Evolutionary conservation across 345 rosid genomes (phyloP).

Genomic region (Eucalyptus regnans): DNA sequence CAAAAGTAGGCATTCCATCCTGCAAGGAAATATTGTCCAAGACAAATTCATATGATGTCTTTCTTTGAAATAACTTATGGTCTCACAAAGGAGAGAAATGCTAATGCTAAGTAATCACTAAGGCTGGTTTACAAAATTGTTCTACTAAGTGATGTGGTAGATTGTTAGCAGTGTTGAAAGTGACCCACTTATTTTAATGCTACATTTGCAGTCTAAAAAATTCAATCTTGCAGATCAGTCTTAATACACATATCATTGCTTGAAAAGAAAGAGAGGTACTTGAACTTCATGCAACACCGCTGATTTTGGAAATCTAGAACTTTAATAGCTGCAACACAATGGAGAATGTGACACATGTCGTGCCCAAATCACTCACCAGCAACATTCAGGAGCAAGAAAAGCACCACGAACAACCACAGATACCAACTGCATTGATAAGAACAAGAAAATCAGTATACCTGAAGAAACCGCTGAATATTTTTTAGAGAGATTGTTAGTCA

Average conservation of each 20-base stretch:
- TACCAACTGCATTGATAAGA: conserved; percentile 52
- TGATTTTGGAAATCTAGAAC: background rate
- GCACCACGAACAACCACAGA: conserved; percentile 79
- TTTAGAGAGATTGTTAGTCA: background rate
- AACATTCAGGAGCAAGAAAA: conserved; percentile 63
- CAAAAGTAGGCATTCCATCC: conserved; percentile 77
- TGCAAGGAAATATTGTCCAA: conserved; percentile 3
- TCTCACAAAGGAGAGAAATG: background rate
- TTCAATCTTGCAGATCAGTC: too few species aligned
- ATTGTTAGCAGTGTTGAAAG: background rate
- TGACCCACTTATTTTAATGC: background rate
- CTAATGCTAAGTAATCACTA: background rate
- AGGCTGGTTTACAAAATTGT: background rate
- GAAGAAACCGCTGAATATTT: background rate
- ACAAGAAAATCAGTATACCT: background rate
- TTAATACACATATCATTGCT: background rate
- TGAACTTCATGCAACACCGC: background rate
- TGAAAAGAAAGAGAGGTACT: background rate
- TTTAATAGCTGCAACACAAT: background rate
- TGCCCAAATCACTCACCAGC: conserved; percentile 19
- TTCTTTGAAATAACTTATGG: background rate
- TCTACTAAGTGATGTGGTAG: background rate
- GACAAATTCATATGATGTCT: background rate
- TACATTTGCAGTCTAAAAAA: background rate
- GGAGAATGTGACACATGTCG: too few species aligned